Conservation (phyloP, 2,329 filamentous ascomycete species). For the Escovopsis weberi region DNA sequence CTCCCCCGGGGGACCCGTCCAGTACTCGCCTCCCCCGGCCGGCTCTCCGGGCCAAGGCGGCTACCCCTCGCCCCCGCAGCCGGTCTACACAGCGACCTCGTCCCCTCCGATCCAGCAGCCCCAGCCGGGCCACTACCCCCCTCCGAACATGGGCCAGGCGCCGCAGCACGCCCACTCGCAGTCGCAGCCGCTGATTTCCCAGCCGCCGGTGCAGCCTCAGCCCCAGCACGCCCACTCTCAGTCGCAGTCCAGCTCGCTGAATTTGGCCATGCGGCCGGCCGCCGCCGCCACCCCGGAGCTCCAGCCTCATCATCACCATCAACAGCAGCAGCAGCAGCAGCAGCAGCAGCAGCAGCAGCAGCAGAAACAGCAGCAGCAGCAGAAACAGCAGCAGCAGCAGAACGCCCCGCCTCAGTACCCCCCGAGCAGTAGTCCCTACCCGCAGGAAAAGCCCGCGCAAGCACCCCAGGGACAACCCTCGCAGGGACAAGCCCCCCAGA, state of each 20-base stretch:
- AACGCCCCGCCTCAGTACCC: conserved; percentile 19
- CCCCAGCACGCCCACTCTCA: too few species aligned
- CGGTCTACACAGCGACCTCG: conserved; percentile 9
- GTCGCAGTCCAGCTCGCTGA: neutral
- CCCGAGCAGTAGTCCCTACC: conserved; percentile 11
- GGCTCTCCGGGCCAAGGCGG: neutral
- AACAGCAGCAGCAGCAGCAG: conserved; percentile 16
- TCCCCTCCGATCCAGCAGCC: conserved; percentile 16
- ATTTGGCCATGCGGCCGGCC: conserved; percentile 12
- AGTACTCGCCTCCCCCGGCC: conserved; percentile 18
- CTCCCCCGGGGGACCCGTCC: conserved; percentile 1
- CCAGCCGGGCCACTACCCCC: conserved; percentile 12
- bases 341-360: conserved; percentile 7
- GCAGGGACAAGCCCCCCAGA: neutral
- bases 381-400: conserved; percentile 11
- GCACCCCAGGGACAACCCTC: neutral
- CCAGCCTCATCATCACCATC: conserved; percentile 10
- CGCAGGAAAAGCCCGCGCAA: conserved; percentile 2
- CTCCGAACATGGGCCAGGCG: conserved; percentile 11
- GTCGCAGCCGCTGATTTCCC: conserved; percentile 6
- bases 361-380: too few species aligned
- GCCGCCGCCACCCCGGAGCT: conserved; percentile 9
- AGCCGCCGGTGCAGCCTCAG: too few species aligned
- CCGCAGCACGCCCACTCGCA: conserved; percentile 10
- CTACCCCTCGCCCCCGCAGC: conserved; percentile 18